A percentile compares a stretch with the other conserved stretches of the same genome.
phyloP scores from a whole-genome alignment of 164 flowering plant genomes.

The Warburgia ugandensis region DNA sequence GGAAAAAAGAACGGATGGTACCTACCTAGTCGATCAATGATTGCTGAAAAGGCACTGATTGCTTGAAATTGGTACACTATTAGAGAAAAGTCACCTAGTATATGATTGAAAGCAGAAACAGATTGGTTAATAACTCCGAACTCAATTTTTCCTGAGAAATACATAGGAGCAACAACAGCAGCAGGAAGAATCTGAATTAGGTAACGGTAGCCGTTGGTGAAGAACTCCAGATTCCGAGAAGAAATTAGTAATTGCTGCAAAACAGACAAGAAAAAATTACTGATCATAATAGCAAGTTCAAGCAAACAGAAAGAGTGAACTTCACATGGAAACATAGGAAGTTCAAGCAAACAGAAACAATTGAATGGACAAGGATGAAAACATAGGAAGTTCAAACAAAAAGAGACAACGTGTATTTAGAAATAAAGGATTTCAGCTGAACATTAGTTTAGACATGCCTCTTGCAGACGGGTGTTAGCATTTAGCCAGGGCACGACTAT shows the following conservation, averaged over 20 bases:
- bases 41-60: slow-evolving; percentile 95
- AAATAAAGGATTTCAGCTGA: too few relatives aligned
- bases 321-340: too few relatives aligned
- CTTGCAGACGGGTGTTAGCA: too few relatives aligned
- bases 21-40: slow-evolving; percentile 85
- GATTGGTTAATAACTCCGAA: slow-evolving; percentile 98
- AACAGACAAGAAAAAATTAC: slow-evolving; percentile 5
- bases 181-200: slow-evolving; percentile 98
- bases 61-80: slow-evolving; percentile 93
- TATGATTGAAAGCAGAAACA: slow-evolving; percentile 95
- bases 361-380: too few relatives aligned
- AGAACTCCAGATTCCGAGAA: slow-evolving; percentile 92
- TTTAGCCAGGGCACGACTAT: too few relatives aligned
- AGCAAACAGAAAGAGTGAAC: too few relatives aligned
- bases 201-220: slow-evolving; percentile 94
- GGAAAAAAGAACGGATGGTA: neutral
- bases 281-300: too few relatives aligned
- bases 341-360: too few relatives aligned
- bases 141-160: slow-evolving; percentile 93
- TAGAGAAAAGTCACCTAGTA: slow-evolving; percentile 93
- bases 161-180: slow-evolving; percentile 99
- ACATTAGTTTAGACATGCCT: too few relatives aligned
- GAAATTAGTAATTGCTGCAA: slow-evolving; percentile 82
- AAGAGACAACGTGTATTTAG: too few relatives aligned
- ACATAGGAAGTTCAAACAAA: too few relatives aligned